phyloP scores from a whole-genome alignment of 768 basidiomycete genomes.

The Lactarius sp. region DNA sequence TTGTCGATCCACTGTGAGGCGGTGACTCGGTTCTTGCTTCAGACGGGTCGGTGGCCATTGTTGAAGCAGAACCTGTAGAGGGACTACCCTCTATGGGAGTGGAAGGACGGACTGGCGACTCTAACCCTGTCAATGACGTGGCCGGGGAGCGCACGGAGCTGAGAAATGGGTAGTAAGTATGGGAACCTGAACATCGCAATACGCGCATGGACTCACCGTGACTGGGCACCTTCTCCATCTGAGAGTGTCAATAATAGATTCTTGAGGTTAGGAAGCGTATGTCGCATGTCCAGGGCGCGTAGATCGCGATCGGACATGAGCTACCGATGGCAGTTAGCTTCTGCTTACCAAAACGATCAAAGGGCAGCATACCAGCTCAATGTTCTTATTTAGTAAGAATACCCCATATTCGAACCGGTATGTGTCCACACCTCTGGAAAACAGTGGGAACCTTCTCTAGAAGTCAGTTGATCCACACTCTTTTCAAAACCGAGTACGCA shows the following conservation, averaged over 20 bases:
- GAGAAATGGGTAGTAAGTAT: not conserved
- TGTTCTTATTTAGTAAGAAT: conserved; percentile 93
- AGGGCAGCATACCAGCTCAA: conserved; percentile 69
- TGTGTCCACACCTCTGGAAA: conserved; percentile 89
- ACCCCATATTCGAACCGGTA: conserved; percentile 98
- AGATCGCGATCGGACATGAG: conserved; percentile 89
- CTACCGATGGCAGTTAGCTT: conserved; percentile 38
- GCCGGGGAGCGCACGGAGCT: conserved; percentile 1
- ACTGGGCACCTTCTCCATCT: conserved; percentile 51
- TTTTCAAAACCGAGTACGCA: conserved; percentile 38
- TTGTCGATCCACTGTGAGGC: conserved; percentile 51
- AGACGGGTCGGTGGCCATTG: conserved; percentile 27
- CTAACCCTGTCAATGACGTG: conserved; percentile 11
- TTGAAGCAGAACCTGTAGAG: not conserved
- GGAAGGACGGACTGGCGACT: conserved; percentile 12
- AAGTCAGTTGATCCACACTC: not conserved
- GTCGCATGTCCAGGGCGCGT: conserved; percentile 86
- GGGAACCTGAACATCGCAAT: not conserved
- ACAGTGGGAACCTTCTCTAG: conserved; percentile 82
- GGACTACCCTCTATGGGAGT: not conserved
- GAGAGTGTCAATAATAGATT: conserved; percentile 85
- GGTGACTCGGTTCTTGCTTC: conserved; percentile 38
- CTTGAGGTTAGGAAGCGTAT: conserved; percentile 95
- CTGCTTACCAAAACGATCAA: not conserved
- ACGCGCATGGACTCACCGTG: conserved; percentile 39